Conservation (phyloP, 2,329 filamentous ascomycete genomes). For the Fusarium dlaminii region DNA sequence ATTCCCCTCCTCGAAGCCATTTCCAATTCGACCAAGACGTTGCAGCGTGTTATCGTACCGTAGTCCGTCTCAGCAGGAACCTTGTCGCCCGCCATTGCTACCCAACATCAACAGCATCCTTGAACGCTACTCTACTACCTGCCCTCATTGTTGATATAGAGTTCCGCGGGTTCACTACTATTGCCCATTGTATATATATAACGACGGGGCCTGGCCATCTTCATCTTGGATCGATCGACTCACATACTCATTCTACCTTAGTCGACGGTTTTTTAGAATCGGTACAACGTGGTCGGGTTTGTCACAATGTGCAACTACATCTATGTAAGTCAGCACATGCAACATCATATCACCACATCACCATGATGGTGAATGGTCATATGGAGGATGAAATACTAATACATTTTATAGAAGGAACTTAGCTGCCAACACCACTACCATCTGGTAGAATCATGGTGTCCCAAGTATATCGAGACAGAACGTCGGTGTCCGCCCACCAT, state of each 20-base stretch:
- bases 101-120: background rate
- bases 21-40: conserved; percentile 11
- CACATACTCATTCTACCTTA: background rate
- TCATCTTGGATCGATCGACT: background rate
- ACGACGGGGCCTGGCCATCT: background rate
- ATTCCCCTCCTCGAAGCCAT: conserved; percentile 23
- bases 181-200: background rate
- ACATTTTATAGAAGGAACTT: conserved; percentile 55
- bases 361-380: background rate
- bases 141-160: conserved; percentile 8
- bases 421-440: conserved; percentile 63
- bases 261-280: conserved; percentile 2
- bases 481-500: conserved; percentile 55
- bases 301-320: conserved; percentile 63
- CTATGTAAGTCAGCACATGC: conserved; percentile 49
- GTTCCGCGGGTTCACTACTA: background rate
- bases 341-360: background rate
- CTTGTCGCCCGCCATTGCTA: conserved; percentile 11
- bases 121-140: conserved; percentile 8
- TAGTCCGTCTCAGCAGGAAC: conserved; percentile 13
- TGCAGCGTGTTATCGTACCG: conserved; percentile 14
- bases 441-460: conserved; percentile 57
- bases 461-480: conserved; percentile 56
- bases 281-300: background rate
- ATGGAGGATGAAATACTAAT: conserved; percentile 18